Base-by-base conservation (phyloP, 228 moss, liverwort and hornwort species). In the Sphagnum fallax region DNA sequence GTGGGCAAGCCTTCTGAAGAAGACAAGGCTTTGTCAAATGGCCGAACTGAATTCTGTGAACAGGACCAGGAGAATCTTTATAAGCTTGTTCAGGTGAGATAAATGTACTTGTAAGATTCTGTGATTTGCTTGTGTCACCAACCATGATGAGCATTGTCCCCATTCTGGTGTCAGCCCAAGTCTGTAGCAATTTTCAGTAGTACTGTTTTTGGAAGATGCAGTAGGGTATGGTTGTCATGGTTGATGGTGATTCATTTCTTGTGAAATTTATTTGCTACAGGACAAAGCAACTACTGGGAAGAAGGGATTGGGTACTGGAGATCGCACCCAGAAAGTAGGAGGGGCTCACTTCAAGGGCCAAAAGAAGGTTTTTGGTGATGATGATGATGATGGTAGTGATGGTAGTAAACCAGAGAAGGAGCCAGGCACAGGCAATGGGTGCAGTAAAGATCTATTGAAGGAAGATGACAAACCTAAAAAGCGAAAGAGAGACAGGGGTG, bases 21-120 rank as follows among this genome's bases (percentile, higher is more conserved):
- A 63, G 81, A 81, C 67, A 75, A 79, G 16, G 79, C 75, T 18
- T 75, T 65, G 11, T 52, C 70, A 16, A 77, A 81, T 79, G 89
- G 83, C 49, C 87, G 95, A 74, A 87, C 82, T 69, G 83, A 77
- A 72, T 95, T 95, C 62, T 80, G 82, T 51, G 95, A 95, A 70
- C 87, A 90, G 68, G 95, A 95, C 65, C 92, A 95, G 73, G 92
- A 95, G 63, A 82, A 95, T 62, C 67, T 95, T 67, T 92, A 90
- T 63, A 87, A 84, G 48, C 84, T 89, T 67, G 92, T 85, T 6
- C 75, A 89, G 11, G 91, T 91, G 66, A 80, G 86, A 32, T 32
- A 32, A 32, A 32, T 32, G 32, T 32, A 32, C 2, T 32, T 32
- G 32, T 32, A 32, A 32, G 2, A 32, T 32, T 32, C 32, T 32